Base-by-base conservation (phyloP, 2,329 filamentous ascomycete species). In the Aspergillus aculeatinus region DNA sequence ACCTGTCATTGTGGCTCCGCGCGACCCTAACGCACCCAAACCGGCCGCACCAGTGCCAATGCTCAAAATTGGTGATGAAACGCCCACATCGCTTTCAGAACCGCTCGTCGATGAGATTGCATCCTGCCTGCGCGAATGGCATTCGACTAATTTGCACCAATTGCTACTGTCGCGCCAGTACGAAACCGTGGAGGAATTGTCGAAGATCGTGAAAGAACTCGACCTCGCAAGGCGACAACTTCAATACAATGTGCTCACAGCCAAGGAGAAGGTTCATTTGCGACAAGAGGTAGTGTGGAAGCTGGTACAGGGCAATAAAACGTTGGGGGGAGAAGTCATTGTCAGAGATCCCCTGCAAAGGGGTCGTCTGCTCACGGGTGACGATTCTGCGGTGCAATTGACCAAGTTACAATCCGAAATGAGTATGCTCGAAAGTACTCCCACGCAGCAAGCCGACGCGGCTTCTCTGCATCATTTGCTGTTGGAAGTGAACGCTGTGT, bases 41-140 rank as follows among this genome's bases (percentile, higher is more conserved):
- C 95, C 94, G 31, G 86, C 92, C 11, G 96, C 96, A 11, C 95
- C 95, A 0, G 93, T 99, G 9, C 95, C 95, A 4, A 95, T 98
- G 90, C 83, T 99, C 56, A 96, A 97, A 76, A 94, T 99, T 73
- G 95, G 95, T 60, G 95, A 99, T 72, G 95, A 99, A 79, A 96
- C 92, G 2, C 91, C 93, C 1, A 96, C 92, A 0, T 97, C 92
- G 5, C 82, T 86, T 16, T 88, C 90, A 9, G 96, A 99, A 74
- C 95, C 95, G 2, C 78, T 99, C 62, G 93, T 99, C 25, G 95
- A 99, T 76, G 95, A 99, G 76, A 98, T 99, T 68, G 93, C 95
- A 14, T 97, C 93, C 3, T 99, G 95, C 74, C 79, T 99, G 64
- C 87, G 95, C 68, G 95, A 99, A 83, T 99, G 95, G 96, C 94